Base-by-base conservation (phyloP, 345 rosid genomes). In the Eucalyptus marginata region DNA sequence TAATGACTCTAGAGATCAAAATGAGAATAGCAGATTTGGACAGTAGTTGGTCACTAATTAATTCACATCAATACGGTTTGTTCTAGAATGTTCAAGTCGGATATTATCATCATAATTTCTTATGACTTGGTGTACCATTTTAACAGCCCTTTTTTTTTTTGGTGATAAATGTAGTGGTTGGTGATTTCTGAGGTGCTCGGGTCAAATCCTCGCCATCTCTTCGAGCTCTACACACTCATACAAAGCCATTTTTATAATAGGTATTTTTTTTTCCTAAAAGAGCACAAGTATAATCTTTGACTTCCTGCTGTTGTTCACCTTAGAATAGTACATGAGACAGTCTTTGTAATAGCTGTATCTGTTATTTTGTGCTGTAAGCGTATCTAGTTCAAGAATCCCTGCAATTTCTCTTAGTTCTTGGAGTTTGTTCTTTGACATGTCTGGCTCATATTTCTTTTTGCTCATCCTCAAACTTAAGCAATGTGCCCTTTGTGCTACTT, bases 141-240 rank as follows among this genome's bases (percentile, higher is more conserved):
- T 90, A 7, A 66, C 85, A n/a, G 27, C 27, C 10, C n/a, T 64
- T 86, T 47, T 68, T 87, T 62, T 49, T 46, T 84, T 58, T 1
- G 25, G 58, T 24, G 87, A 66, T 58, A 88, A 87, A 88, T 95
- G 89, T 88, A 96, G 99, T 96, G 99, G 99, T 89, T 92, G 44
- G 92, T 97, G 92, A 91, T 98, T 88, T 93, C 94, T 88, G 99
- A 97, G 93, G 99, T 98, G 88, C 96, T 97, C 50, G 98, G 99
- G 46, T 89, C 99, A 88, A 97, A 93, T 88, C 95, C 98, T 51
- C 95, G 96, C 66, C 99, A 96, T 95, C 94, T 98, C 36, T 96
- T 96, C 47, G 98, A 97, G 94, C 96, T 98, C 91, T 96, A 97
- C 90, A 96, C 96, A 7, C 97, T 98, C 91, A 96, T 97, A 87